These are phyloP conservation scores for Tricholoma furcatifolium DNA, from an alignment of 768 basidiomycete genomes.

Conservation along the genomic window DNA sequence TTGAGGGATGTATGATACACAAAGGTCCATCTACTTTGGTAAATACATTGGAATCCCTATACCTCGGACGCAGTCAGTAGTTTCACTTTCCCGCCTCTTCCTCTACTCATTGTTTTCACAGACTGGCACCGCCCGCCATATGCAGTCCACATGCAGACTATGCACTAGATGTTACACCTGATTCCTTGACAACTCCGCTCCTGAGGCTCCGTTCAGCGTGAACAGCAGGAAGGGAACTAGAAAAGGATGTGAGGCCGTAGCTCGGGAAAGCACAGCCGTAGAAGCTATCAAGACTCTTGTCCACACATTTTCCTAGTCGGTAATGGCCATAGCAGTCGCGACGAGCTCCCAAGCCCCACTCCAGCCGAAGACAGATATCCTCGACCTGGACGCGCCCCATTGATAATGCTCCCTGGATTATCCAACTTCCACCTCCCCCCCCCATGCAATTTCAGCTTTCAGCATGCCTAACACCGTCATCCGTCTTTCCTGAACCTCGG, in stretches of 20 bases:
- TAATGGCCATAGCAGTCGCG: no score
- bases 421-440: no score
- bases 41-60: constrained; percentile 71
- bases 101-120: not conserved
- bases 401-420: no score
- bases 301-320: constrained; percentile 74
- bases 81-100: not conserved
- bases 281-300: constrained; percentile 91
- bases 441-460: no score
- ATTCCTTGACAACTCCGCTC: constrained; percentile 90
- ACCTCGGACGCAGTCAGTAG: constrained; percentile 50
- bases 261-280: constrained; percentile 96
- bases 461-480: no score
- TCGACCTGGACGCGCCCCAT: no score
- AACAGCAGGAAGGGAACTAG: constrained; percentile 95
- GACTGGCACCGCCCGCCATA: constrained; percentile 83
- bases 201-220: constrained; percentile 87
- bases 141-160: constrained; percentile 58
- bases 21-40: constrained; percentile 85
- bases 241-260: constrained; percentile 96
- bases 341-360: no score
- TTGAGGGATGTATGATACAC: constrained; percentile 88
- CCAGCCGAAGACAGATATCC: no score
- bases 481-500: no score
- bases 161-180: constrained; percentile 89